These are phyloP conservation scores for Candida odintsovae DNA, from an alignment of 805 yeast genomes.

Conservation along the genomic window DNA sequence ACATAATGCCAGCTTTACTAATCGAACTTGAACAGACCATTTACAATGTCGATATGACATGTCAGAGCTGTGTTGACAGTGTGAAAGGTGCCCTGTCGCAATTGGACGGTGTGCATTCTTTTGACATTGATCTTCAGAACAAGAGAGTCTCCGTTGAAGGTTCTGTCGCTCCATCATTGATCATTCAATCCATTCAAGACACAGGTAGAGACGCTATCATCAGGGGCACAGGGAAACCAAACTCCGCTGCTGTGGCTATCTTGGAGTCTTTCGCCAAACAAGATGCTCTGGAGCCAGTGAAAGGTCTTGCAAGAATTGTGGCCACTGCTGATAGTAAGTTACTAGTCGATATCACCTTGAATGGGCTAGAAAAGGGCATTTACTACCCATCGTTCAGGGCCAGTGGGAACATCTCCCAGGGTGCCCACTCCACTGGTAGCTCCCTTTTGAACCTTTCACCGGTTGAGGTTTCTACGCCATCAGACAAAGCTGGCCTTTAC, in stretches of 20 bases:
- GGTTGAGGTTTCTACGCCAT: constrained; percentile 29
- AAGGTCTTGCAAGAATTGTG: constrained; percentile 84
- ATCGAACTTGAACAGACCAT: constrained; percentile 35
- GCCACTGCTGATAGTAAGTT: constrained; percentile 47
- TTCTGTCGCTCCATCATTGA: constrained; percentile 65
- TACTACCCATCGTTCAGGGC: constrained; percentile 66
- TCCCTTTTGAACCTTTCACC: constrained; percentile 30
- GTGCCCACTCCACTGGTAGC: constrained; percentile 62
- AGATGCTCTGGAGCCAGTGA: constrained; percentile 47
- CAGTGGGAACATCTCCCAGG: constrained; percentile 72
- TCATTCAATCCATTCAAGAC: constrained; percentile 60
- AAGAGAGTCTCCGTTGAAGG: constrained; percentile 69
- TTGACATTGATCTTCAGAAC: constrained; percentile 50
- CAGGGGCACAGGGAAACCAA: constrained; percentile 83
- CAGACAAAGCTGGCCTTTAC: constrained; percentile 27
- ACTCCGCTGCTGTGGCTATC: constrained; percentile 88
- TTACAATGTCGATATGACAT: constrained; percentile 82
- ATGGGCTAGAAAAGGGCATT: constrained; percentile 57
- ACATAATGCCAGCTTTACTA: not conserved
- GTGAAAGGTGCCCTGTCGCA: constrained; percentile 38
- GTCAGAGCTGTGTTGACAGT: constrained; percentile 39
- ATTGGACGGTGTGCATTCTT: constrained; percentile 43
- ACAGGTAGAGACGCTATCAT: constrained; percentile 88
- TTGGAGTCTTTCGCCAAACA: constrained; percentile 60
- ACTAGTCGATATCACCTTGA: constrained; percentile 72